Conservation (phyloP, 1,284 basidiomycete genomes). For the Paramarasmius palmivorus region DNA sequence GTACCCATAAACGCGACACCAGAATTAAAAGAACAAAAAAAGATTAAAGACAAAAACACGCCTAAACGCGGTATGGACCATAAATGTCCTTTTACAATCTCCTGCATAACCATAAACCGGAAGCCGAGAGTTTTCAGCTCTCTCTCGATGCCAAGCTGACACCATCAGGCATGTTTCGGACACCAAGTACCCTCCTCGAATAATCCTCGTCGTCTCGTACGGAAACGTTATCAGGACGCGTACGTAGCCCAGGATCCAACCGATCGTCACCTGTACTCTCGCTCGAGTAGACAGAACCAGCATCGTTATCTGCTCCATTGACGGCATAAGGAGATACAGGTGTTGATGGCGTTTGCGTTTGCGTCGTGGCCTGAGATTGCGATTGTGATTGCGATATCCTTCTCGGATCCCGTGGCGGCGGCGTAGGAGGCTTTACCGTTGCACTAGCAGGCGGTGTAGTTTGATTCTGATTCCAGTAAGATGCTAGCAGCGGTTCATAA, state of each 20-base stretch:
- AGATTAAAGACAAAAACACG: too few relatives aligned
- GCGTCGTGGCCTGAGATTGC: not conserved
- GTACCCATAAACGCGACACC: too few relatives aligned
- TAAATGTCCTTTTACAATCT: too few relatives aligned
- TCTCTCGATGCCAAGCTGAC: not conserved
- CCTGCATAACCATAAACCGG: too few relatives aligned
- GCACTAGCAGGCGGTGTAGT: constrained; percentile 22
- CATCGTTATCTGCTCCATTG: constrained; percentile 18
- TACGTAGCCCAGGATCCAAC: constrained; percentile 44
- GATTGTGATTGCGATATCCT: constrained; percentile 19
- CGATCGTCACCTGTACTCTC: constrained; percentile 40
- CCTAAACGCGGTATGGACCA: too few relatives aligned
- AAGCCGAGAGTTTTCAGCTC: too few relatives aligned
- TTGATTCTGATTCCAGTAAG: constrained; percentile 31
- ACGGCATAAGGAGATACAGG: constrained; percentile 10
- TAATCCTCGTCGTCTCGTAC: constrained; percentile 57
- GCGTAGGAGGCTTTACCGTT: constrained; percentile 29
- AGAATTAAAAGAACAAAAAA: too few relatives aligned
- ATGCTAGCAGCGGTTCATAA: constrained; percentile 61
- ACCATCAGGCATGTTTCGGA: constrained; percentile 26
- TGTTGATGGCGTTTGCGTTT: constrained; percentile 6
- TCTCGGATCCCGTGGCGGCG: constrained; percentile 47
- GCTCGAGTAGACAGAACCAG: constrained; percentile 30
- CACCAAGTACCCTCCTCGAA: constrained; percentile 58
- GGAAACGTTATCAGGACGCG: constrained; percentile 32